Percentiles rank a stretch among this genome's conserved stretches.
phyloP scores from a whole-genome alignment of 2,329 filamentous ascomycete genomes.

The Moelleriella libera region DNA sequence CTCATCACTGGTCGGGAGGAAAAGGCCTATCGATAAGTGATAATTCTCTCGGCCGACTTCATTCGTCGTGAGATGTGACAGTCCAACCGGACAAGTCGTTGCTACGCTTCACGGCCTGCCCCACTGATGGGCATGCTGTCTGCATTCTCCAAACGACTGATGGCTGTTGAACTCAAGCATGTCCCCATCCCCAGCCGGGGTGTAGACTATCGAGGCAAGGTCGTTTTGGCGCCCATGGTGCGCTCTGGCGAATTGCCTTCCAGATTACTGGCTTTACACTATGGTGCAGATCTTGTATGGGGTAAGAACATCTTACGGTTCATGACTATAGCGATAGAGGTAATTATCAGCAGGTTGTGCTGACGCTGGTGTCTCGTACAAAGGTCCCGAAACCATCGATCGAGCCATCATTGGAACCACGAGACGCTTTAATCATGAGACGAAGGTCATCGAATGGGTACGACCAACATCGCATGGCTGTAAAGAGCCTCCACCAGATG shows the following conservation, averaged over 20 bases:
- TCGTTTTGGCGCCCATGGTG: slow-evolving; percentile 96
- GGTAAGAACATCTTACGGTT: slow-evolving; percentile 31
- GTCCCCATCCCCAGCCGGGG: slow-evolving; percentile 79
- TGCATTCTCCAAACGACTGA: slow-evolving; percentile 31
- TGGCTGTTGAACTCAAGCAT: slow-evolving; percentile 45
- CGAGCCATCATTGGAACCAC: slow-evolving; percentile 79
- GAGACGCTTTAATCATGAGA: slow-evolving; percentile 60
- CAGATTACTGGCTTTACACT: slow-evolving; percentile 76
- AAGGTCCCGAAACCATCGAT: slow-evolving; percentile 88
- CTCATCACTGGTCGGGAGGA: too few relatives aligned
- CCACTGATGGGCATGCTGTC: slow-evolving; percentile 14
- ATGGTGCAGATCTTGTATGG: slow-evolving; percentile 95
- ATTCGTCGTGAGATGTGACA: too few relatives aligned
- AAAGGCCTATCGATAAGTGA: too few relatives aligned
- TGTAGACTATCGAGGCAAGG: slow-evolving; percentile 84
- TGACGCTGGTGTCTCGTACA: background rate
- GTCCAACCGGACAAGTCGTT: too few relatives aligned
- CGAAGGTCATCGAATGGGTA: slow-evolving; percentile 73
- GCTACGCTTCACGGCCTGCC: background rate
- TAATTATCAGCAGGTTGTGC: background rate
- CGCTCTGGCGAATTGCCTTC: slow-evolving; percentile 92
- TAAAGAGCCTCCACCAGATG: slow-evolving; percentile 38
- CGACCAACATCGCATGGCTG: slow-evolving; percentile 59
- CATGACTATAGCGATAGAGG: too few relatives aligned
- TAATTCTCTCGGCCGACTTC: too few relatives aligned